Conservation (phyloP, 176 grass and related monocot species). For the Pharus latifolius region DNA sequence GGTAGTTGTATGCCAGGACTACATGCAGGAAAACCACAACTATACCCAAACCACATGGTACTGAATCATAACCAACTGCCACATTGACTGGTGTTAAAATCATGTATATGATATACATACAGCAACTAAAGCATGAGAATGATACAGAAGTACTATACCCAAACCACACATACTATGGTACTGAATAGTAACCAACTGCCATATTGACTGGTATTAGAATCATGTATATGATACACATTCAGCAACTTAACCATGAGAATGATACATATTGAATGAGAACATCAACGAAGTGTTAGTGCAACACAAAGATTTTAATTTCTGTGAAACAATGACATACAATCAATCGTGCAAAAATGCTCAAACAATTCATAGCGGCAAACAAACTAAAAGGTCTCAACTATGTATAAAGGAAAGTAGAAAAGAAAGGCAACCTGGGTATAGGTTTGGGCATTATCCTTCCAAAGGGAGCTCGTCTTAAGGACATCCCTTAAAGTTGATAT, state of each 20-base stretch:
- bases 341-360: background rate
- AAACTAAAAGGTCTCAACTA: background rate
- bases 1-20: background rate
- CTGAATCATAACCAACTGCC: background rate
- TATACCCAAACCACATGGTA: background rate
- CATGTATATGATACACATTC: background rate
- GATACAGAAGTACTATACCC: background rate
- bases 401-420: background rate
- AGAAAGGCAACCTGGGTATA: constrained; percentile 69
- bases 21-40: background rate
- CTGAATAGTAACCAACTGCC: background rate
- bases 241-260: background rate
- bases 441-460: constrained; percentile 93
- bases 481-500: constrained; percentile 98
- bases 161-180: background rate
- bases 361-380: background rate
- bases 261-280: background rate
- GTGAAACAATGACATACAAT: background rate
- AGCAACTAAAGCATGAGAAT: background rate
- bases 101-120: background rate
- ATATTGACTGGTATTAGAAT: background rate
- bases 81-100: background rate
- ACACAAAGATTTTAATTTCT: background rate
- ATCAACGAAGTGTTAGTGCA: background rate
- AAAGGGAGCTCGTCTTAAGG: constrained; percentile 75